phyloP scores from a whole-genome alignment of 495 filamentous ascomycete genomes.

The Penicillium crystallinum region DNA sequence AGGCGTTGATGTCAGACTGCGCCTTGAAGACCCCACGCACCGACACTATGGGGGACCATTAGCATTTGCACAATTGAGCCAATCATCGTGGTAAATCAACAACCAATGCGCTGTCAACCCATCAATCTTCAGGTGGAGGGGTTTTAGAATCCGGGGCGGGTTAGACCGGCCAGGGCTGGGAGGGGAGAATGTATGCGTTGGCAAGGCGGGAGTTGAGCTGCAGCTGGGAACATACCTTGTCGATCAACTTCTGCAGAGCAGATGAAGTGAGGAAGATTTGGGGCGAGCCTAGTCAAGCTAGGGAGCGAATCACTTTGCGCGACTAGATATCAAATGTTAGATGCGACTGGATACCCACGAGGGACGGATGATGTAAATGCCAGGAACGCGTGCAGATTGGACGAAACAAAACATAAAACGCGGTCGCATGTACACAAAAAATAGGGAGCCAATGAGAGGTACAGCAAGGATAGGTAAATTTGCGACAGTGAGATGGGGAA shows the following conservation, averaged over 20 bases:
- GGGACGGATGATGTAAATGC: slow-evolving; percentile 20
- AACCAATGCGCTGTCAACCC: slow-evolving; percentile 30
- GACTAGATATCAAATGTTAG: slow-evolving; percentile 16
- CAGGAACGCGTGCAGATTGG: slow-evolving; percentile 29
- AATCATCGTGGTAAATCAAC: slow-evolving; percentile 12
- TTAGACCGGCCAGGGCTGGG: slow-evolving; percentile 30
- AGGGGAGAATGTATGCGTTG: slow-evolving; percentile 45
- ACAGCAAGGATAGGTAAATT: slow-evolving; percentile 11
- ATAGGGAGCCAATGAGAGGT: slow-evolving; percentile 12
- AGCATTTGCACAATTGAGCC: slow-evolving; percentile 22
- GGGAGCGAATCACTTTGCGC: slow-evolving; percentile 17
- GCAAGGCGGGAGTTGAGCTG: slow-evolving; percentile 34
- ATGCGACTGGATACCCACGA: slow-evolving; percentile 6
- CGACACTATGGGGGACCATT: slow-evolving; percentile 23
- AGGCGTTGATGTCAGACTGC: slow-evolving; percentile 21
- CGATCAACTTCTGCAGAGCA: slow-evolving; percentile 31
- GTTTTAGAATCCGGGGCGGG: slow-evolving; percentile 20
- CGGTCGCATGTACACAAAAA: slow-evolving; percentile 7
- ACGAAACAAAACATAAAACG: slow-evolving; percentile 10
- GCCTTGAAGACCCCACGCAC: slow-evolving; percentile 13
- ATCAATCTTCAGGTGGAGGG: slow-evolving; percentile 17
- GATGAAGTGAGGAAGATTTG: slow-evolving; percentile 13
- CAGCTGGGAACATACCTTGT: slow-evolving; percentile 43
- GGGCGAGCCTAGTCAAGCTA: slow-evolving; percentile 12
- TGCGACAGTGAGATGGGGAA: slow-evolving; percentile 1